Base-by-base conservation (phyloP, 2,329 filamentous ascomycete species). In the Ophiobolus disseminans region DNA sequence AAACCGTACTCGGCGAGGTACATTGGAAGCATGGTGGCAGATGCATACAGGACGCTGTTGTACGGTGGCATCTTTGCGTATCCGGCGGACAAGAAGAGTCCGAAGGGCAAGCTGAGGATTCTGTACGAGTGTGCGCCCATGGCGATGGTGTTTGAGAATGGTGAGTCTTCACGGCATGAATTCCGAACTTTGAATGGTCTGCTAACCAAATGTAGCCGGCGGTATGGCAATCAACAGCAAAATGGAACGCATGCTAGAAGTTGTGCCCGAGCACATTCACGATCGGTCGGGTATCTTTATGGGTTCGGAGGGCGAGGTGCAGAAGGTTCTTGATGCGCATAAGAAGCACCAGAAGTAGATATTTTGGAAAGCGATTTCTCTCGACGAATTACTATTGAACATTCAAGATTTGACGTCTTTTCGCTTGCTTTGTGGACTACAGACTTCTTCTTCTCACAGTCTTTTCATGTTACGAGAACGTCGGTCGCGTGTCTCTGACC, bases 71-170 rank as follows among this genome's bases (percentile, higher is more conserved):
- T 99, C 70, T 99, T 99, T 75, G 94, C 94, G 35, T 99, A 99
- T 73, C 94, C 94, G 0, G 90, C 93, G 11, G 94, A 99, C 72
- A 95, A 92, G 81, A 97, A 99, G 86, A 96, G 89, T 70, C 91
- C 92, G 58, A 99, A 97, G 85, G 94, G 94, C 63, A 99, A 99
- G 82, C 83, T 99, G 62, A 85, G 94, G 59, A 99, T 99, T 62
- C 75, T 99, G 65, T 99, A 99, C 77, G 94, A 99, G 80, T 99
- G 94, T 73, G 94, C 94, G 11, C 94, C 94, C 30, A 99, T 99
- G 94, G 94, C 94, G 19, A 89, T 97, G 87, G 85, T 99, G 5
- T 97, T 99, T 75, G 94, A 99, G 78, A 97, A 99, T 77, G 94
- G 90, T 93, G 75, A 77, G 87, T 79, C n/a, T 32, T 8, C 2